These are phyloP conservation scores for Hymenoscyphus salicellus DNA, from an alignment of 2,329 filamentous ascomycete genomes.

Conservation along the genomic window DNA sequence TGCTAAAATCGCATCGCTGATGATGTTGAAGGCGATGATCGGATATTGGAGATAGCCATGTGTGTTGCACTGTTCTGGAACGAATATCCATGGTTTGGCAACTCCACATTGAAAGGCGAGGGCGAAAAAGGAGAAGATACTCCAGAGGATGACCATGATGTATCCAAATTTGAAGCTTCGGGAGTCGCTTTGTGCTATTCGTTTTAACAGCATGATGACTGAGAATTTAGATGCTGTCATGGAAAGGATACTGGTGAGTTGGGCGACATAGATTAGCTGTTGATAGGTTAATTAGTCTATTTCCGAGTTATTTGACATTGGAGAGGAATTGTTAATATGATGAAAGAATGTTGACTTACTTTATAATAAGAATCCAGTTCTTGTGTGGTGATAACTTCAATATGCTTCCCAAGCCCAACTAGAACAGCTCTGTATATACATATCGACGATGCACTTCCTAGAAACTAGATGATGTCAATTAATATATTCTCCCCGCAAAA, in stretches of 20 bases:
- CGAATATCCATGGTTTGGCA: constrained; percentile 10
- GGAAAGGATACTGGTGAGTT: constrained; percentile 11
- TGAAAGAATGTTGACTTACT: background rate
- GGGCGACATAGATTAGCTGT: background rate
- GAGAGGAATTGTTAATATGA: no score
- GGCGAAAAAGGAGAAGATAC: constrained; percentile 9
- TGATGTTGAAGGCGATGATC: no score
- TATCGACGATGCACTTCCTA: background rate
- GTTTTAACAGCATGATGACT: constrained; percentile 13
- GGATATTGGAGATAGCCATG: no score
- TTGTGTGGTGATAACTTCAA: background rate
- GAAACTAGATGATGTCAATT: no score
- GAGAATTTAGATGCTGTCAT: constrained; percentile 11
- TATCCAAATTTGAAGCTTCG: constrained; percentile 1
- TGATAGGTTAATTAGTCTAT: no score
- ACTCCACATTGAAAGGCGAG: constrained; percentile 14
- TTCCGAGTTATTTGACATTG: no score
- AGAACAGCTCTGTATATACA: constrained; percentile 11
- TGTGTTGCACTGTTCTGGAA: background rate
- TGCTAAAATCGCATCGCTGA: no score
- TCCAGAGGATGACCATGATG: constrained; percentile 7
- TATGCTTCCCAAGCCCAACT: constrained; percentile 11
- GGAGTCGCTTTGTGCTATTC: constrained; percentile 8
- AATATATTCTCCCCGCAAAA: no score
- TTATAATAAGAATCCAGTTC: constrained; percentile 12